Conservation (phyloP, 148 eudicot species). For the Silene uniflora region DNA sequence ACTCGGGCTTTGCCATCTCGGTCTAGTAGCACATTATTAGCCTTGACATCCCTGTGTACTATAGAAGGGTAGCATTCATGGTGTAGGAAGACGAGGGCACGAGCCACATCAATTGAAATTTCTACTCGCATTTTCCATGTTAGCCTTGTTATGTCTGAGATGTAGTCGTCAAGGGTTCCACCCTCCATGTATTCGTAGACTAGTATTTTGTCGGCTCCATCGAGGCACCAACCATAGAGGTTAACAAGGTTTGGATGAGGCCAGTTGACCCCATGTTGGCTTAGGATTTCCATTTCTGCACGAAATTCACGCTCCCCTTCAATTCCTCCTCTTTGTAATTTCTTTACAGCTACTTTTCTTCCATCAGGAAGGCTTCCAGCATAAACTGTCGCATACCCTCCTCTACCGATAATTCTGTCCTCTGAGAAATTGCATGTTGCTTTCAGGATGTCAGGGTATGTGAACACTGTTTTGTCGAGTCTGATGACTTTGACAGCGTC, state of each 20-base stretch:
- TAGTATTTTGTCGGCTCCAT: constrained; percentile 65
- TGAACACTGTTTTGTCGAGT: constrained; percentile 68
- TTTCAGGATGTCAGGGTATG: constrained; percentile 66
- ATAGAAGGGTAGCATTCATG: constrained; percentile 81
- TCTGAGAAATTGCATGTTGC: constrained; percentile 76
- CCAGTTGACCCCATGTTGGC: constrained; percentile 70
- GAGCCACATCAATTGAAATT: constrained; percentile 67
- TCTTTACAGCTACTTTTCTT: constrained; percentile 82
- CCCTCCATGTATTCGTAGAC: constrained; percentile 96
- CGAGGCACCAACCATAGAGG: constrained; percentile 93
- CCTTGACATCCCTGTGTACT: constrained; percentile 92
- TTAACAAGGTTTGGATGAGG: constrained; percentile 92
- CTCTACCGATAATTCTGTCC: constrained; percentile 66
- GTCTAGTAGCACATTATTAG: constrained; percentile 85
- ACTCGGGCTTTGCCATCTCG: constrained; percentile 65
- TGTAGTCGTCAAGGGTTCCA: constrained; percentile 72
- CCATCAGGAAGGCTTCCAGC: constrained; percentile 81
- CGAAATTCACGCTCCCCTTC: constrained; percentile 88
- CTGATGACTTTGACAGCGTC: constrained; percentile 61
- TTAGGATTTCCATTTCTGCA: constrained; percentile 86
- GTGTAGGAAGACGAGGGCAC: constrained; percentile 75
- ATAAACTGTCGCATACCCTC: constrained; percentile 86
- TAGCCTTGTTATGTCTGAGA: constrained; percentile 47
- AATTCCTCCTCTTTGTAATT: constrained; percentile 63
- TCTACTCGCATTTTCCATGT: constrained; percentile 56